phyloP scores from a whole-genome alignment of 2,329 filamentous ascomycete genomes.

The Delphinella strobiligena region DNA sequence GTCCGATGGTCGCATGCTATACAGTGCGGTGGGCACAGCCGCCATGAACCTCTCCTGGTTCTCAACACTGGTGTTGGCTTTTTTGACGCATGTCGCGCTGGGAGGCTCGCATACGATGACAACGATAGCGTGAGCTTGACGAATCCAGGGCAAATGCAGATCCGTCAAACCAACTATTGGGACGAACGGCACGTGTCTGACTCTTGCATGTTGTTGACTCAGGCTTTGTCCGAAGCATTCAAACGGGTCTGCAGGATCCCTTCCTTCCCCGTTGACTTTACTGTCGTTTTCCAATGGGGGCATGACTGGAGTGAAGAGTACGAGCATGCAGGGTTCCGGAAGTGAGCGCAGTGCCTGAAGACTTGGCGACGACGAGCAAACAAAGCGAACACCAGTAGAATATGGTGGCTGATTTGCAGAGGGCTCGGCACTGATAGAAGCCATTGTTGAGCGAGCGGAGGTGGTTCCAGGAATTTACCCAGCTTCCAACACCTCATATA shows the following conservation, averaged over 20 bases:
- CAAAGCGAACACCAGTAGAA: constrained; percentile 4
- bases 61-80: constrained; percentile 10
- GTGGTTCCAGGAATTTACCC: too few relatives aligned
- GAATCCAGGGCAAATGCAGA: constrained; percentile 51
- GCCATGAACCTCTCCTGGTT: constrained; percentile 15
- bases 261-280: constrained; percentile 21
- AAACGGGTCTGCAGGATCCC: constrained; percentile 52
- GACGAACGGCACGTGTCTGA: constrained; percentile 63
- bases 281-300: constrained; percentile 9
- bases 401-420: too few relatives aligned
- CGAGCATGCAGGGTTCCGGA: constrained; percentile 26
- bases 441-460: too few relatives aligned
- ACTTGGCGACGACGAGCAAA: constrained; percentile 2
- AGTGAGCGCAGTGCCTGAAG: constrained; percentile 11
- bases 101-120: constrained; percentile 42
- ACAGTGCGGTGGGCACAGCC: constrained; percentile 4
- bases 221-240: constrained; percentile 57
- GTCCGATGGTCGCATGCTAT: background rate
- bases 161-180: constrained; percentile 51
- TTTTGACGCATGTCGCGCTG: constrained; percentile 22
- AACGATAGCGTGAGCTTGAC: constrained; percentile 46
- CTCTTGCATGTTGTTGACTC: constrained; percentile 44
- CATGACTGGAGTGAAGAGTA: constrained; percentile 33
- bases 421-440: too few relatives aligned
- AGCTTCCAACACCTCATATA: too few relatives aligned